These are phyloP conservation scores for Tuber brumale DNA, from an alignment of 495 filamentous ascomycete species.

Conservation along the genomic window DNA sequence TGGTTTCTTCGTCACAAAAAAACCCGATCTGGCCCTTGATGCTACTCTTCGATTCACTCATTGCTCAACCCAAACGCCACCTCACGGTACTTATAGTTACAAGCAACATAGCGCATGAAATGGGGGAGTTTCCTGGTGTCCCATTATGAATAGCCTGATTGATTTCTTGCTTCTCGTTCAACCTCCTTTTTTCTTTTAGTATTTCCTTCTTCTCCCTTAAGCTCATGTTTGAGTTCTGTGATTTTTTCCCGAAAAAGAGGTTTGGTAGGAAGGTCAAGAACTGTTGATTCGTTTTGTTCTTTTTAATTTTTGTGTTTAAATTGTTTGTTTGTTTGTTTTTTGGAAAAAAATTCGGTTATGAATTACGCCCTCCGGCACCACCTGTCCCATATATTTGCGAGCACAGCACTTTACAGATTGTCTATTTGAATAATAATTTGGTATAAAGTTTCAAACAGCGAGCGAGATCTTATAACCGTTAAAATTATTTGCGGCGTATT, in stretches of 20 bases:
- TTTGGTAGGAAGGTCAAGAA: background rate
- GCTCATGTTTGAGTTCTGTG: conserved; percentile 1
- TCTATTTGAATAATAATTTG: background rate
- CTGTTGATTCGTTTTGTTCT: background rate
- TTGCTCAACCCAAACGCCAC: background rate
- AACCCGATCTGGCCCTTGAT: background rate
- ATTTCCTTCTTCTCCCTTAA: conserved; percentile 4
- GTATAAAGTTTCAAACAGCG: background rate
- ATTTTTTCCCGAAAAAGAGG: background rate
- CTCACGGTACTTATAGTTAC: background rate
- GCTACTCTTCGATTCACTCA: background rate
- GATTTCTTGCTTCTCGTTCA: background rate
- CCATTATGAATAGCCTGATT: background rate
- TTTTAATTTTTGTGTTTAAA: background rate
- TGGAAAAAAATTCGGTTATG: background rate
- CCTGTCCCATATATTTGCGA: background rate
- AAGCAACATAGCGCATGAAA: background rate
- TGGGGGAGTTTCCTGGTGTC: background rate
- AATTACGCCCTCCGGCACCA: background rate
- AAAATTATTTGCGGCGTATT: background rate
- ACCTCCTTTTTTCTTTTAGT: background rate
- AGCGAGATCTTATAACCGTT: background rate
- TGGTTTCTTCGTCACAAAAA: background rate
- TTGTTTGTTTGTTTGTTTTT: background rate
- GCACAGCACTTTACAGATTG: background rate